These are phyloP conservation scores for Tympanopsis confertula DNA, from an alignment of 2,329 filamentous ascomycete genomes.

Conservation along the genomic window DNA sequence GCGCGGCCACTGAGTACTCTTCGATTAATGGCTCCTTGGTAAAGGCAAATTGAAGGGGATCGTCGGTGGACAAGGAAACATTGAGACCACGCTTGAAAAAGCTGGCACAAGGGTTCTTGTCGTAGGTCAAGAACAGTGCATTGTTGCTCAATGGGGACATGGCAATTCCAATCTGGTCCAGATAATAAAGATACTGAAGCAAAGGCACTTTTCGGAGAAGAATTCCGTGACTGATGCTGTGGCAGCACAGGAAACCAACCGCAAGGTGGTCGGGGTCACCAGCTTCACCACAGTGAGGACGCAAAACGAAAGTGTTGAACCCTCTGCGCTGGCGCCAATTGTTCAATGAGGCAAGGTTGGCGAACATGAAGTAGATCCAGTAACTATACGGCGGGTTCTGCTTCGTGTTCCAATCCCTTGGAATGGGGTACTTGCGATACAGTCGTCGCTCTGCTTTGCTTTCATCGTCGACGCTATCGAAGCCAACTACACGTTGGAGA, in stretches of 20 bases:
- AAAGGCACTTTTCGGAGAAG: constrained; percentile 86
- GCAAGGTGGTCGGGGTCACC: constrained; percentile 94
- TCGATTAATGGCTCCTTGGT: constrained; percentile 97
- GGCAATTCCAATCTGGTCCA: constrained; percentile 94
- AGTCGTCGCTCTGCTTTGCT: constrained; percentile 89
- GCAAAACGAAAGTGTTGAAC: constrained; percentile 88
- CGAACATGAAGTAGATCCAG: constrained; percentile 95
- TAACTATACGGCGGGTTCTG: constrained; percentile 98
- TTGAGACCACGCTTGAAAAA: constrained; percentile 94
- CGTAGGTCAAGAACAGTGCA: constrained; percentile 87
- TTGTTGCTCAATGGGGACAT: constrained; percentile 99
- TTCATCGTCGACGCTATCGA: constrained; percentile 96
- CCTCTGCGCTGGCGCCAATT: constrained; percentile 80
- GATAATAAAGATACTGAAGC: constrained; percentile 92
- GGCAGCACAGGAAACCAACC: constrained; percentile 79
- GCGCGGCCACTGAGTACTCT: constrained; percentile 92
- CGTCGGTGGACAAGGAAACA: constrained; percentile 90
- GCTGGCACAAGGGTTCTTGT: constrained; percentile 88
- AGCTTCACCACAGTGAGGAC: constrained; percentile 92
- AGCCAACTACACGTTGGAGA: constrained; percentile 86
- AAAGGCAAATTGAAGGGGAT: constrained; percentile 94
- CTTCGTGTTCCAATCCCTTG: constrained; percentile 76
- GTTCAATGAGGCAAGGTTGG: constrained; percentile 88
- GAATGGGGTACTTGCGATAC: constrained; percentile 91
- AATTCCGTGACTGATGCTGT: constrained; percentile 93